Conservation (phyloP, 306 rosid genomes). For the Ochetophila trinervis region DNA sequence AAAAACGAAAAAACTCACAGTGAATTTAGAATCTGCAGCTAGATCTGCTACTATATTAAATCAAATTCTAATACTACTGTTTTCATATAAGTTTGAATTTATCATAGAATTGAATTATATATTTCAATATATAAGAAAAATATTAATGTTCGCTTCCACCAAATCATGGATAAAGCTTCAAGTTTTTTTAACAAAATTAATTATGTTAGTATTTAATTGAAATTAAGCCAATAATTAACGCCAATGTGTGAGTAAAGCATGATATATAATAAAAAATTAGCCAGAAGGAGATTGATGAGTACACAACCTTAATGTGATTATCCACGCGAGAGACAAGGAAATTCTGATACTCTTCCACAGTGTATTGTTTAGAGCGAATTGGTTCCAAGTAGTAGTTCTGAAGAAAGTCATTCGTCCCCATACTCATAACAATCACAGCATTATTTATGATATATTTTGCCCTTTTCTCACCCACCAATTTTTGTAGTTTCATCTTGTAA, state of each 20-base stretch:
- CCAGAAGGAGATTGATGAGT: background rate
- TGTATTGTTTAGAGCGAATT: conserved; percentile 54
- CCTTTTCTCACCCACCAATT: conserved; percentile 39
- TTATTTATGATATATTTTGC: conserved; percentile 44
- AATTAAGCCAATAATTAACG: too few relatives aligned
- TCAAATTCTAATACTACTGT: too few relatives aligned
- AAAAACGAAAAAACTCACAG: too few relatives aligned
- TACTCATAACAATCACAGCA: conserved; percentile 49
- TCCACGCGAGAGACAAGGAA: conserved; percentile 56
- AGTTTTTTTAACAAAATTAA: too few relatives aligned
- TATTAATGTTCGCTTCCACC: too few relatives aligned
- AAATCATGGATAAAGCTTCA: too few relatives aligned
- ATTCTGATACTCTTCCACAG: conserved; percentile 36
- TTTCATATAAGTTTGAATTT: too few relatives aligned
- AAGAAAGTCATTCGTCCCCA: conserved; percentile 77
- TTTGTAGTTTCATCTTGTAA: conserved; percentile 47
- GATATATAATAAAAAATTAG: background rate
- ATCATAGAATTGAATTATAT: too few relatives aligned
- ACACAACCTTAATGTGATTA: conserved; percentile 37
- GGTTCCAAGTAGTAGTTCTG: conserved; percentile 70
- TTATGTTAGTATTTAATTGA: too few relatives aligned
- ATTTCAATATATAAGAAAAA: too few relatives aligned
- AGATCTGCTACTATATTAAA: too few relatives aligned
- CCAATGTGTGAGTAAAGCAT: background rate
- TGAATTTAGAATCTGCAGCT: too few relatives aligned